A percentile compares a stretch with the other conserved stretches of the same genome.
phyloP scores from a whole-genome alignment of 495 filamentous ascomycete species.

The Chaetomium fimeti region DNA sequence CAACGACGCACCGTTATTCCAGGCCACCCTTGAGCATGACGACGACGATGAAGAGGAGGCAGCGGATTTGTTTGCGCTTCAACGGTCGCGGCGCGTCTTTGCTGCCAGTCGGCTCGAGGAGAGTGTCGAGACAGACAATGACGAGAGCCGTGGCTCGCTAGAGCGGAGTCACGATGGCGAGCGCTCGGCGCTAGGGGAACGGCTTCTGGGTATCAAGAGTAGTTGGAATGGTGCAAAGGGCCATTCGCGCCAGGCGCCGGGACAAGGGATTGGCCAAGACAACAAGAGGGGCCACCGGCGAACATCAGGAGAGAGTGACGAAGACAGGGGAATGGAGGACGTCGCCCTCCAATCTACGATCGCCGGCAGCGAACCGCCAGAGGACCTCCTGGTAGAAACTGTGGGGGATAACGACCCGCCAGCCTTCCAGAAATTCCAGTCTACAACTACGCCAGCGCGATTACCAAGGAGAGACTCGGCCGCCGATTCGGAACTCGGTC shows the following conservation, averaged over 20 bases:
- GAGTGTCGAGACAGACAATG: slow-evolving; percentile 75
- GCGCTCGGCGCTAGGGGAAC: slow-evolving; percentile 35
- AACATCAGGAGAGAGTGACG: slow-evolving; percentile 47
- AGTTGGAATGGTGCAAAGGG: slow-evolving; percentile 57
- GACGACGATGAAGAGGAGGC: slow-evolving; percentile 87
- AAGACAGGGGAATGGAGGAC: slow-evolving; percentile 76
- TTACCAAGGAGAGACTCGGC: slow-evolving; percentile 29
- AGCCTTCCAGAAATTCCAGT: slow-evolving; percentile 76
- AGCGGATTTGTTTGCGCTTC: slow-evolving; percentile 87
- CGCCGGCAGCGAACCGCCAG: slow-evolving; percentile 58
- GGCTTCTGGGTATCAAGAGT: slow-evolving; percentile 57
- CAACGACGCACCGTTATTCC: slow-evolving; percentile 86
- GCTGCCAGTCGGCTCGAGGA: slow-evolving; percentile 74
- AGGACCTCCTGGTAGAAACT: slow-evolving; percentile 57
- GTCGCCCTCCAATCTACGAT: slow-evolving; percentile 71
- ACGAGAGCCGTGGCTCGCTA: slow-evolving; percentile 56
- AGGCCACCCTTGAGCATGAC: slow-evolving; percentile 77
- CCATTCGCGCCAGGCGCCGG: slow-evolving; percentile 28
- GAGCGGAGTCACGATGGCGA: slow-evolving; percentile 56
- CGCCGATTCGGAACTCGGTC: slow-evolving; percentile 33
- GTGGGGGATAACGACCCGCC: slow-evolving; percentile 66
- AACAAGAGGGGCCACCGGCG: slow-evolving; percentile 34
- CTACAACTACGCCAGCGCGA: slow-evolving; percentile 30
- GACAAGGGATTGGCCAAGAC: slow-evolving; percentile 49
- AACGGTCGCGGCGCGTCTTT: slow-evolving; percentile 83